Evolutionary conservation across 495 filamentous ascomycete genomes (phyloP).

Genomic region (Trichodelitschia bisporula): DNA sequence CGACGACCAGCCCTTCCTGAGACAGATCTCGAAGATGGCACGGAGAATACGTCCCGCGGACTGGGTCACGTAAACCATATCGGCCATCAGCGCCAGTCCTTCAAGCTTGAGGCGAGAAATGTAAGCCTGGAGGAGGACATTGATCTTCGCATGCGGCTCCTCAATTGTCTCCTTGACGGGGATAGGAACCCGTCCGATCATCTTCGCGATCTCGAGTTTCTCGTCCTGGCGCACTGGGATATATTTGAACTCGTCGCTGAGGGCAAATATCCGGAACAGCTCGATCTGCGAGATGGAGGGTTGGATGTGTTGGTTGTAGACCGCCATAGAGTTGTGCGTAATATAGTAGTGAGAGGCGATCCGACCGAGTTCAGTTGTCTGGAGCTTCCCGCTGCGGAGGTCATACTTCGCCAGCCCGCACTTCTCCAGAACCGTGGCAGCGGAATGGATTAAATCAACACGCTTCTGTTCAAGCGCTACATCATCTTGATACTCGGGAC

Average conservation of each 20-base stretch:
- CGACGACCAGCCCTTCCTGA: conserved; percentile 90
- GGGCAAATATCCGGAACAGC: conserved; percentile 88
- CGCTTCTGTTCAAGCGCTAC: conserved; percentile 82
- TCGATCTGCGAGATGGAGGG: conserved; percentile 79
- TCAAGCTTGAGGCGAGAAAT: conserved; percentile 89
- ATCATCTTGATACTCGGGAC: conserved; percentile 83
- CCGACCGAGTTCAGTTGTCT: conserved; percentile 79
- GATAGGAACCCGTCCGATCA: conserved; percentile 72
- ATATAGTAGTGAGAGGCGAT: conserved; percentile 98
- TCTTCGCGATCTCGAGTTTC: conserved; percentile 83
- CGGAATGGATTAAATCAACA: conserved; percentile 88
- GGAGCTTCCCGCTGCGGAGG: conserved; percentile 70
- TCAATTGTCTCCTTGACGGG: conserved; percentile 96
- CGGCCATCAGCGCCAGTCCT: conserved; percentile 87
- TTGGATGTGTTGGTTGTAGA: conserved; percentile 87
- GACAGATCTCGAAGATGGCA: conserved; percentile 84
- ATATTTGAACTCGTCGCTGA: conserved; percentile 97
- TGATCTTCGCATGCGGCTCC: conserved; percentile 94
- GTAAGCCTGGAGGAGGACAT: conserved; percentile 92
- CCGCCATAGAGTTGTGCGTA: conserved; percentile 82
- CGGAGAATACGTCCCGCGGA: conserved; percentile 89
- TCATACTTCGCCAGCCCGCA: conserved; percentile 86
- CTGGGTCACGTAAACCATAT: conserved; percentile 96
- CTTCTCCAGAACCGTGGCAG: conserved; percentile 66
- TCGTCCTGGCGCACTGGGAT: conserved; percentile 96